Base-by-base conservation (phyloP, 2,329 filamentous ascomycete species). In the Keithomyces neogunnii region DNA sequence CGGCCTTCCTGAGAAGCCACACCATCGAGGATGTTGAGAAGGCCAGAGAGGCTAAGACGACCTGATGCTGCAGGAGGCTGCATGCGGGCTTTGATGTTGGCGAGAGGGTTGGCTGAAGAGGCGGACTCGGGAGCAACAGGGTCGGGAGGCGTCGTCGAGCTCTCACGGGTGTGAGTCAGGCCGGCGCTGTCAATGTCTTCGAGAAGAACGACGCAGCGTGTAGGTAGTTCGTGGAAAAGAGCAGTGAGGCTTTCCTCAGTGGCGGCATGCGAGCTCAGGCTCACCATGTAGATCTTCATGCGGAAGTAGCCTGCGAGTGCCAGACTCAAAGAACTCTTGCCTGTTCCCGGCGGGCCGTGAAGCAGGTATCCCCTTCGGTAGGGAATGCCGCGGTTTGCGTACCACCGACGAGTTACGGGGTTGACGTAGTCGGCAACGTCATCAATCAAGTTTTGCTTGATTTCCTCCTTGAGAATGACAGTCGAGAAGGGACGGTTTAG, bases 321-420 rank as follows among this genome's bases (percentile, higher is more conserved):
- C 42, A 89, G 76, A 56, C 80, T 84, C 1, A 89, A 73, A 45
- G 82, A 86, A 44, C 82, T 86, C 67, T 92, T 93, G 11, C 88
- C 88, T 0, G 87, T 91, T 32, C 88, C 88, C 0, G 88, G 88
- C 0, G 88, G 88, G 0, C 89, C 89, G 56, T 91, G 75, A 13
- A 95, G 81, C 0, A 95, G 77, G 61, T 93, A 95, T 0, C 89
- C 90, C 4, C 89, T 78, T 11, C 89, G 80, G 64, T 95, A 95
- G 0, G 90, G 89, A 32, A 95, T 92, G 1, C 89, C 89, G 5
- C 89, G 78, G 57, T 88, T 86, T 0, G 84, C 77, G 63, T 96
- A 95, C 88, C 89, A 95, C n/a, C 82, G 75, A 44, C 79, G 73
- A 0, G 82, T 85, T 10, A 72, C 67, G 0, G 81, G 81, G 55